Percentiles rank a stretch among this genome's conserved stretches.
These are phyloP conservation scores for Penicillium silybi DNA, from an alignment of 495 filamentous ascomycete species.

Conservation along the genomic window DNA sequence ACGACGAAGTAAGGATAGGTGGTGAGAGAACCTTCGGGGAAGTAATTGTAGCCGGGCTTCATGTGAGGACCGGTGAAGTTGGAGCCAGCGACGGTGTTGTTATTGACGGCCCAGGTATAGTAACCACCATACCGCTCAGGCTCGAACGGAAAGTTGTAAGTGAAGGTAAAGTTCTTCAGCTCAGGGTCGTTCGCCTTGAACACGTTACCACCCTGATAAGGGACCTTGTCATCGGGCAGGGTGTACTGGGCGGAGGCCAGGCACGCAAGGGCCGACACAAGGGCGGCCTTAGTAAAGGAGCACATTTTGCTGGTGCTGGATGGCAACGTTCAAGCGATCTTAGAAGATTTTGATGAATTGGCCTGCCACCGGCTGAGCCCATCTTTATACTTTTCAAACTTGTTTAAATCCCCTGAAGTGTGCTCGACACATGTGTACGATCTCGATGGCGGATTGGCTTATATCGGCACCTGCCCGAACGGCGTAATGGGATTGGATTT, in stretches of 20 bases:
- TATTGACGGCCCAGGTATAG: conserved; percentile 15
- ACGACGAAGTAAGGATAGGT: conserved; percentile 13
- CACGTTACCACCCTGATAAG: conserved; percentile 1
- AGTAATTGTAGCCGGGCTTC: neutral
- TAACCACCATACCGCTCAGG: conserved; percentile 13
- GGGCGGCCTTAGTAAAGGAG: neutral
- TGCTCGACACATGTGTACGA: no score
- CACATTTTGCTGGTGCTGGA: neutral
- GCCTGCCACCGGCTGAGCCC: no score
- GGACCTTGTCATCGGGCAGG: neutral
- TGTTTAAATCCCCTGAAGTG: no score
- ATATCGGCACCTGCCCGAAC: no score
- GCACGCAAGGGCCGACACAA: neutral
- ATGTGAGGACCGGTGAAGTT: conserved; percentile 7
- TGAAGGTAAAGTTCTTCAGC: conserved; percentile 4
- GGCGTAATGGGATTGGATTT: no score
- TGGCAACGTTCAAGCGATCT: no score
- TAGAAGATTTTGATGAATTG: no score
- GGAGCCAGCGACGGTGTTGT: conserved; percentile 10
- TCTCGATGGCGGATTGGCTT: no score
- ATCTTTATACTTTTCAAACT: no score
- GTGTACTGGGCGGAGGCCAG: neutral
- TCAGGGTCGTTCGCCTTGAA: conserved; percentile 4
- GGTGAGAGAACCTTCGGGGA: neutral
- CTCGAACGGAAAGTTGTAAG: conserved; percentile 10